Base-by-base conservation (phyloP, 805 yeast genomes). In the Saccharomycopsis sp. region DNA sequence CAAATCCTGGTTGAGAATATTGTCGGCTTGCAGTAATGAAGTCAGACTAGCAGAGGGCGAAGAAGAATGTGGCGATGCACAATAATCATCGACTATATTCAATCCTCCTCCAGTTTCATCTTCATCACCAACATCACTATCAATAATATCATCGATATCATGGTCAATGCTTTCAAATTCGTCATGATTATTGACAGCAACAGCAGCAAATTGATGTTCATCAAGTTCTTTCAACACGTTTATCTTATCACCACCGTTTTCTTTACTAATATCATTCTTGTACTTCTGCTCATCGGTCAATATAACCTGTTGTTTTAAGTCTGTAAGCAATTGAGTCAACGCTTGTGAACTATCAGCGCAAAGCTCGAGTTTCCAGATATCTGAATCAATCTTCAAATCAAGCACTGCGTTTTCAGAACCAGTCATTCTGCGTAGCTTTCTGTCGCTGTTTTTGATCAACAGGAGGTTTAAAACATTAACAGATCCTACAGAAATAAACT, bases 341-440 rank as follows among this genome's bases (percentile, higher is more conserved):
- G 93, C 81, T 65, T 89, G 86, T 0, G 84, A 78, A 0, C 97
- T 89, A 68, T 92, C 98, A 0, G 97, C 93, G 73, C 97, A 91
- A 2, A 85, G 59, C 24, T 83, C 84, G 0, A 86, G 52, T 20
- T 72, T 74, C 15, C 79, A 68, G 17, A 72, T 72, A 58, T 82
- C 87, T 3, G 81, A 62, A 55, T 76, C 76, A 8, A 84, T 66
- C 53, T 78, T 79, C 34, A 84, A 52, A 54, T 78, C 81, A 1
- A 79, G 56, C 1, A 71, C 50, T 0, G 80, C 64, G 58, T 68
- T 63, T 59, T 61, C 51, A 57, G 38, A 20, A 58, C 62, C 51
- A 66, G 52, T 23, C 58, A 53, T 34, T 47, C 52, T 58, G 44
- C 19, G 53, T 54, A 56, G 59, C 25, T 5, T 67, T 12, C 9